Evolutionary conservation across 306 rosid genomes (phyloP), one percentile per base, ranked within the genome.

Genomic region (Vigna mungo): DNA sequence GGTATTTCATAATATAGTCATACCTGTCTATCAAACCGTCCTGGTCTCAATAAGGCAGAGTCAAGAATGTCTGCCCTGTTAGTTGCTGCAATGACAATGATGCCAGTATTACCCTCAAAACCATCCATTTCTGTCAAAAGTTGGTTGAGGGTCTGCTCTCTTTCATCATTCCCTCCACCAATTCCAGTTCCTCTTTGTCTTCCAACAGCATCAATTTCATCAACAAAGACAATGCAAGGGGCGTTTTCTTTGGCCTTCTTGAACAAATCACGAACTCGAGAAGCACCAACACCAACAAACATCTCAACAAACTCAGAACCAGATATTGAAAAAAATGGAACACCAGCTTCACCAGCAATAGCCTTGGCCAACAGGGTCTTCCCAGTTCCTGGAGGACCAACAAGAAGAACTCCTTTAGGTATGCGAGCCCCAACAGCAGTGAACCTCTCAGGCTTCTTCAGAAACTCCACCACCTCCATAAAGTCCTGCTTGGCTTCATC

Each of bases 171-270:
- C 54, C 99, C 99, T 65, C 99, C 99, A 73, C 99, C 99, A 74
- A 95, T 95, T 78, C 99, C 99, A 16, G 99, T 91, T 64, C 98
- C 99, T 91, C 99, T 95, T 85, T 89, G 94, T 64, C 99, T 86
- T 80, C 99, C 99, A 86, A 96, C 99, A 69, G 99, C 99, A 82
- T 96, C 99, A 66, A 96, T 96, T 89, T 96, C 99, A 88, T 96
- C 99, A 84, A 92, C 99, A 86, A 96, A 96, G 55, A 96, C 99
- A 84, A 96, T 96, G 88, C 99, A 96, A 78, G 99, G 99, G 55
- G 99, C 99, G 87, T 96, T 96, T 84, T 96, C 99, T 85, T 96
- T 96, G 49, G 99, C 99, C 89, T 96, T 96, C 90, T 96, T 96
- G 90, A 96, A 96, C 63, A 96, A 94, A 86, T 96, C 99, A 78